Evolutionary conservation across 2,329 filamentous ascomycete species (phyloP).

Genomic region (Epicoccum sorghinum): DNA sequence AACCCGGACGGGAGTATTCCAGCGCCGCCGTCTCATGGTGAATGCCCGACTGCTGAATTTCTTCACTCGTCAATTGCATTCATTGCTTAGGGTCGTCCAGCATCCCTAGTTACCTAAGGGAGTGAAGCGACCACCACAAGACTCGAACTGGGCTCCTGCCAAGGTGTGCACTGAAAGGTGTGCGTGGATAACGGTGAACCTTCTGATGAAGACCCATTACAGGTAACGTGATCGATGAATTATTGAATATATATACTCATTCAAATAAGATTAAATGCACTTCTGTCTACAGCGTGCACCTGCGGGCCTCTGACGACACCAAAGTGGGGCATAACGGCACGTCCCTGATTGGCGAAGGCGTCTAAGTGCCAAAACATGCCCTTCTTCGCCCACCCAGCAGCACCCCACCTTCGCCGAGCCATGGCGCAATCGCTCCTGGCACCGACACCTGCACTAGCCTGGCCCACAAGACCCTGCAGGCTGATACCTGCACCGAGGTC

Average conservation of each 20-base stretch:
- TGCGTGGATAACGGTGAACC: conserved; percentile 42
- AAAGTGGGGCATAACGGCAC: neutral
- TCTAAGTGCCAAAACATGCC: neutral
- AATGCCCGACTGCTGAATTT: conserved; percentile 51
- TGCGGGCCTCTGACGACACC: neutral
- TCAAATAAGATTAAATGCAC: too few relatives aligned
- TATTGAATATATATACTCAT: neutral
- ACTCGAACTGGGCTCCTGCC: conserved; percentile 52
- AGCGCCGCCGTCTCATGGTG: conserved; percentile 51
- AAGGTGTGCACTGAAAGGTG: conserved; percentile 38
- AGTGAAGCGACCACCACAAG: conserved; percentile 49
- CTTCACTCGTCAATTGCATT: conserved; percentile 51
- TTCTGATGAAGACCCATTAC: conserved; percentile 46
- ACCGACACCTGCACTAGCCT: conserved; percentile 1
- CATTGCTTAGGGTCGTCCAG: conserved; percentile 52
- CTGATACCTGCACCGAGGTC: neutral
- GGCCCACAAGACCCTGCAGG: too few relatives aligned
- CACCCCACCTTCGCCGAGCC: neutral
- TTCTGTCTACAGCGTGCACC: too few relatives aligned
- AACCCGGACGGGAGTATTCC: conserved; percentile 49
- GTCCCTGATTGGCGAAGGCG: neutral
- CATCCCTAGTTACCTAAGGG: conserved; percentile 50
- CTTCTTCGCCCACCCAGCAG: too few relatives aligned
- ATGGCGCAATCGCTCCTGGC: conserved; percentile 10
- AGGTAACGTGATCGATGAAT: conserved; percentile 28